phyloP scores from a whole-genome alignment of 352 stramenopile species.

The Globisporangium ultimum region DNA sequence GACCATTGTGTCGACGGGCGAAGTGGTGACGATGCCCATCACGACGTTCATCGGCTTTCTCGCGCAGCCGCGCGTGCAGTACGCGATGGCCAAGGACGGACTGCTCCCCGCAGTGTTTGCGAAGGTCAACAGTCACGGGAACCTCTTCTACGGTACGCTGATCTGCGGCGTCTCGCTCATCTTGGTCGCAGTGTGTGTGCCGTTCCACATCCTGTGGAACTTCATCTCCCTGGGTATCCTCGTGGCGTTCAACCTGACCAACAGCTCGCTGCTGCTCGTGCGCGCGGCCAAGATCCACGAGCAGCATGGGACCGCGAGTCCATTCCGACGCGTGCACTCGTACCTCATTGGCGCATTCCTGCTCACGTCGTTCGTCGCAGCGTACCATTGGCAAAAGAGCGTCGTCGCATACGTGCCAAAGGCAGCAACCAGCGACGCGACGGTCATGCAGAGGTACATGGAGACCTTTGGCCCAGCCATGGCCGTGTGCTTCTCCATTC shows the following conservation, averaged over 20 bases:
- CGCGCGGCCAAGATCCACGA: conserved; percentile 31
- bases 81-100: conserved; percentile 92
- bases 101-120: conserved; percentile 89
- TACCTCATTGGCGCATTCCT: conserved; percentile 46
- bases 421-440: conserved; percentile 11
- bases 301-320: not conserved
- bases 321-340: conserved; percentile 22
- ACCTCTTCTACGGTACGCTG: conserved; percentile 68
- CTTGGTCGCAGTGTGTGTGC: conserved; percentile 67
- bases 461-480: conserved; percentile 35
- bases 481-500: conserved; percentile 44
- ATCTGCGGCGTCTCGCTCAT: conserved; percentile 49
- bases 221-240: conserved; percentile 91
- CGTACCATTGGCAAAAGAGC: conserved; percentile 76
- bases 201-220: conserved; percentile 86
- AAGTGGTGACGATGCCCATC: conserved; percentile 94
- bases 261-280: conserved; percentile 74
- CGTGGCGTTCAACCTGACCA: conserved; percentile 89
- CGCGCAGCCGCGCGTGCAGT: conserved; percentile 89
- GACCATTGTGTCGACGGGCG: conserved; percentile 86
- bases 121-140: conserved; percentile 58
- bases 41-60: conserved; percentile 95
- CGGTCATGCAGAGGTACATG: conserved; percentile 59
- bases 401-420: conserved; percentile 31
- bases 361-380: conserved; percentile 57